Percentiles rank a stretch among this genome's conserved stretches.
These are phyloP conservation scores for Trametes versicolor DNA, from an alignment of 1,284 basidiomycete genomes.

Conservation along the genomic window DNA sequence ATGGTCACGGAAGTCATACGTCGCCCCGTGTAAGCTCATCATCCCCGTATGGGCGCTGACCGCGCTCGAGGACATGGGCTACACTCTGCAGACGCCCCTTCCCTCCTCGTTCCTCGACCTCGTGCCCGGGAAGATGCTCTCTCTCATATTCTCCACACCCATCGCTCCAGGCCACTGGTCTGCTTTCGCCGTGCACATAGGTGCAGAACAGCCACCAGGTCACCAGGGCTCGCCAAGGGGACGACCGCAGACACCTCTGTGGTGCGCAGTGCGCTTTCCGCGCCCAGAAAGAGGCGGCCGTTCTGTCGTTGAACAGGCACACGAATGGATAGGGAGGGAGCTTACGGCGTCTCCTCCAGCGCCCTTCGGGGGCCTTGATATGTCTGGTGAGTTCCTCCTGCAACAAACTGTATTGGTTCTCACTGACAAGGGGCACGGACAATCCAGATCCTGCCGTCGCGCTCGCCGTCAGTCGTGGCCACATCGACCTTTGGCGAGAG, in stretches of 20 bases:
- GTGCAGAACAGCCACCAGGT: not conserved
- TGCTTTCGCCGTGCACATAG: not conserved
- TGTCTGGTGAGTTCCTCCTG: not conserved
- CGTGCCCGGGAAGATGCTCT: not conserved
- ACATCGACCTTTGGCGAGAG: no score
- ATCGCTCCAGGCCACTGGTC: not conserved
- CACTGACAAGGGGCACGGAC: no score
- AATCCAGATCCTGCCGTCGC: no score
- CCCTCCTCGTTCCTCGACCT: not conserved
- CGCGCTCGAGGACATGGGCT: not conserved
- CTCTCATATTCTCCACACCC: not conserved
- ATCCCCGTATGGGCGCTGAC: not conserved
- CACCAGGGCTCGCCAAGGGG: not conserved
- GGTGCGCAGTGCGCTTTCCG: not conserved
- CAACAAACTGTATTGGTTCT: no score
- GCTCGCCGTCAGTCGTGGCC: no score
- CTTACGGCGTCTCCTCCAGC: no score
- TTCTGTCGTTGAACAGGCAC: not conserved
- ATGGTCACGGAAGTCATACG: not conserved
- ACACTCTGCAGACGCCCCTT: not conserved
- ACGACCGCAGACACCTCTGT: not conserved
- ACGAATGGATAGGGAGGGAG: not conserved
- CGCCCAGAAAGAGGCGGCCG: not conserved
- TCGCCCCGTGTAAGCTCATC: conserved; percentile 1
- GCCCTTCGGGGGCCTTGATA: not conserved